Evolutionary conservation across 805 yeast genomes (phyloP).

Genomic region (Pichia insulana): DNA sequence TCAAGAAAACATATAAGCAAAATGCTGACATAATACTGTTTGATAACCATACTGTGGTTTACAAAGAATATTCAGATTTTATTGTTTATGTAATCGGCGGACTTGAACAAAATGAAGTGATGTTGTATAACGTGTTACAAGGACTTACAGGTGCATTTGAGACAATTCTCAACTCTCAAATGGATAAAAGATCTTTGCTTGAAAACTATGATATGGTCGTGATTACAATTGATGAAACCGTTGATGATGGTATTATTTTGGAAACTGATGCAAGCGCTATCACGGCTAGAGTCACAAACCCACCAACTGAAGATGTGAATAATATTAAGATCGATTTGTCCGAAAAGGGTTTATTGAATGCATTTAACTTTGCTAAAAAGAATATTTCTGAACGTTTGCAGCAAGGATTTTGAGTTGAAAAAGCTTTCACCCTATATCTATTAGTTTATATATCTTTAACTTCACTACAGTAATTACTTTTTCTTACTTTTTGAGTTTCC

Average conservation of each 20-base stretch:
- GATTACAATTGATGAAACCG: slow-evolving; percentile 81
- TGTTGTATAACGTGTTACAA: slow-evolving; percentile 64
- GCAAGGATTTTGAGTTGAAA: slow-evolving; percentile 27
- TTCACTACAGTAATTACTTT: not conserved
- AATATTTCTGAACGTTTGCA: slow-evolving; percentile 38
- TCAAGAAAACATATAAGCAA: slow-evolving; percentile 69
- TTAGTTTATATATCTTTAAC: not conserved
- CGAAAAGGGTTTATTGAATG: slow-evolving; percentile 72
- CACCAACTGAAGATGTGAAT: slow-evolving; percentile 62
- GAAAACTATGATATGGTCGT: slow-evolving; percentile 82
- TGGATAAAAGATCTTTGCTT: slow-evolving; percentile 71
- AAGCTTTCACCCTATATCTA: not conserved
- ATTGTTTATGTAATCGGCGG: slow-evolving; percentile 64
- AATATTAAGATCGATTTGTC: slow-evolving; percentile 54
- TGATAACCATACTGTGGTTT: slow-evolving; percentile 75
- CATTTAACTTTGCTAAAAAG: slow-evolving; percentile 81
- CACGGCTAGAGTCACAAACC: slow-evolving; percentile 83
- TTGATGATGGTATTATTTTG: slow-evolving; percentile 88
- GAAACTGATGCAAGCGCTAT: slow-evolving; percentile 85
- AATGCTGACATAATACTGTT: slow-evolving; percentile 73
- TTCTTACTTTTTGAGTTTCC: slow-evolving; percentile 8
- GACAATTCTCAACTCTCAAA: slow-evolving; percentile 55
- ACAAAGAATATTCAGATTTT: slow-evolving; percentile 75
- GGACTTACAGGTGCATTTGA: slow-evolving; percentile 80
- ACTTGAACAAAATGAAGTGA: slow-evolving; percentile 75